Evolutionary conservation across 805 yeast genomes (phyloP).

Genomic region (Candida hispaniensis): DNA sequence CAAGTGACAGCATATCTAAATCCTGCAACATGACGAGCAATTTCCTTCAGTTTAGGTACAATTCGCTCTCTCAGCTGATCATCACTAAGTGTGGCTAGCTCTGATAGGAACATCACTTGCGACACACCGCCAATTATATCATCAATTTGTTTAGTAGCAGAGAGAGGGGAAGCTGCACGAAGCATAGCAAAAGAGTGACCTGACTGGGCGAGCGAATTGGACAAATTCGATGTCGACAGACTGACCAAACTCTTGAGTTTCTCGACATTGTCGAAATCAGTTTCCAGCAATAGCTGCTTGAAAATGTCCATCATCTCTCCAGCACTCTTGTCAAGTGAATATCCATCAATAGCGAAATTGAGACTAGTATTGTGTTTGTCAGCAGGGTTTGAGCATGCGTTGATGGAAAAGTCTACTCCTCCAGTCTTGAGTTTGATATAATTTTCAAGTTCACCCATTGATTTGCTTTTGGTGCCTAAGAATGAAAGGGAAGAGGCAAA

Average conservation of each 20-base stretch:
- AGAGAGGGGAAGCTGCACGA: constrained; percentile 50
- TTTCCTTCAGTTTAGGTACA: constrained; percentile 46
- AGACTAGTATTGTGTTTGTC: constrained; percentile 37
- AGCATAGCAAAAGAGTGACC: constrained; percentile 80
- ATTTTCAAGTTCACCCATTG: constrained; percentile 76
- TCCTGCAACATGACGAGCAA: too few relatives aligned
- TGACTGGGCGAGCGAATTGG: constrained; percentile 69
- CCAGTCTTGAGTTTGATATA: constrained; percentile 76
- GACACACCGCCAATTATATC: constrained; percentile 65
- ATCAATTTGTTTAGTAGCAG: constrained; percentile 46
- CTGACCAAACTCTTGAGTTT: constrained; percentile 67
- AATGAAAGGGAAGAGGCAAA: constrained; percentile 73
- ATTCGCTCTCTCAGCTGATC: constrained; percentile 42
- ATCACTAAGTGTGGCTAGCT: constrained; percentile 42
- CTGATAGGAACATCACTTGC: constrained; percentile 60
- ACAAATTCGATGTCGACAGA: constrained; percentile 62
- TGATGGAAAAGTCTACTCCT: constrained; percentile 57
- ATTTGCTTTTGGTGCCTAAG: constrained; percentile 64
- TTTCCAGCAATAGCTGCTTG: constrained; percentile 54
- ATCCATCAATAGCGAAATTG: constrained; percentile 51
- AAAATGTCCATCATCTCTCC: constrained; percentile 53
- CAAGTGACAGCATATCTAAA: constrained; percentile 24
- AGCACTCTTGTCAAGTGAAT: constrained; percentile 57
- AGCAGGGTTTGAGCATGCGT: constrained; percentile 44
- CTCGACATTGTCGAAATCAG: constrained; percentile 54